These are phyloP conservation scores for Fusarium floridanum DNA, from an alignment of 2,329 filamentous ascomycete genomes.

Conservation along the genomic window DNA sequence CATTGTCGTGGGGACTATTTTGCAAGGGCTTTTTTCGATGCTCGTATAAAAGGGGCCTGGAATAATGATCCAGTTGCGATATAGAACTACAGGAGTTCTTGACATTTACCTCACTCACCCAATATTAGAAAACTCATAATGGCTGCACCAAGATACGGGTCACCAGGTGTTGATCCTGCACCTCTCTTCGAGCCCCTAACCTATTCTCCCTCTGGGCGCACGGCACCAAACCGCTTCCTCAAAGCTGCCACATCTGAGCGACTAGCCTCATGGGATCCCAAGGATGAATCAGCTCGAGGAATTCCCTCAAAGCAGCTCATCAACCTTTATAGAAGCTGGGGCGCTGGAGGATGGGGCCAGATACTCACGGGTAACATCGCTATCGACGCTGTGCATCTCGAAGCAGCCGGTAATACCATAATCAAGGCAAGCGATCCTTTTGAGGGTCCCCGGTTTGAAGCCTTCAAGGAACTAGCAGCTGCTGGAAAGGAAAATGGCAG, in stretches of 20 bases:
- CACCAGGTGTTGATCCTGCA: slow-evolving; percentile 24
- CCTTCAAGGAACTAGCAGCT: slow-evolving; percentile 26
- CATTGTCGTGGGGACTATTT: background rate
- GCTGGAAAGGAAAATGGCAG: slow-evolving; percentile 23
- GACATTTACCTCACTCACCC: background rate
- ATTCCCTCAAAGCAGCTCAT: slow-evolving; percentile 28
- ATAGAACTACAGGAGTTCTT: background rate
- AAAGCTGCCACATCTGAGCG: slow-evolving; percentile 37
- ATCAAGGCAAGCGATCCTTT: slow-evolving; percentile 19
- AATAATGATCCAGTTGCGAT: background rate
- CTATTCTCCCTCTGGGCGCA: slow-evolving; percentile 27
- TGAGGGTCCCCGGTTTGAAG: slow-evolving; percentile 28
- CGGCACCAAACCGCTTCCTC: slow-evolving; percentile 30
- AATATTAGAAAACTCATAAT: background rate
- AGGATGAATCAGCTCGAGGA: slow-evolving; percentile 32
- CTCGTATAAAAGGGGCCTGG: background rate
- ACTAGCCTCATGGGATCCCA: slow-evolving; percentile 28
- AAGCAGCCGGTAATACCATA: slow-evolving; percentile 23
- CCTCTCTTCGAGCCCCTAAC: slow-evolving; percentile 28
- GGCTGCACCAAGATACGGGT: slow-evolving; percentile 23
- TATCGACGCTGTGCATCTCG: slow-evolving; percentile 28
- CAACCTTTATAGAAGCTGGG: slow-evolving; percentile 31
- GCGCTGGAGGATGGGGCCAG: slow-evolving; percentile 27
- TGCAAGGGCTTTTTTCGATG: background rate
- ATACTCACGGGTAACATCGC: slow-evolving; percentile 32